Evolutionary conservation across 768 basidiomycete genomes (phyloP), one percentile per base, ranked within the genome.

Genomic region (Leucosporidium scottii): DNA sequence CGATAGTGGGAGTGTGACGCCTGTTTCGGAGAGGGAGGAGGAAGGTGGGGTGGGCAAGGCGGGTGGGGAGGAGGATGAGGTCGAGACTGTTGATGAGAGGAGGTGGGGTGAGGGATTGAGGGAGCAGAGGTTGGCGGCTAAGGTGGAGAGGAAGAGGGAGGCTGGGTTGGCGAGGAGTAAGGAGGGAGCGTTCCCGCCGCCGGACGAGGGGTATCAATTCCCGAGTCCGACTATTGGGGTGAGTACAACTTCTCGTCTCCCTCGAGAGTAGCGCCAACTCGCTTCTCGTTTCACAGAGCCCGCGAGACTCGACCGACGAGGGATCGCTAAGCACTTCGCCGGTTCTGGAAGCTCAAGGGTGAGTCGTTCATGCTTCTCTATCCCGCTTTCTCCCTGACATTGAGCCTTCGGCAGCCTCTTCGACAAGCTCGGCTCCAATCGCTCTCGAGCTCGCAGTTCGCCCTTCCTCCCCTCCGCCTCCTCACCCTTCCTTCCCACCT

Each of bases 131-230:
- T 13, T 39, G 50, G 44, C 20, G 30, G 58, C 34, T 13, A 51
- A 62, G 44, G 57, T 60, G 1, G 55, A 57, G 57, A 49, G 25
- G 34, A 57, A 48, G 28, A 1, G 27, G 8, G 28, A 56, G 53
- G 50, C 28, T n/a, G 67, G 51, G 9, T 25, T 39, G 25, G 34
- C 57, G 21, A 28, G 49, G 25, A 47, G 36, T 17, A 62, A 55
- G 61, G 58, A 47, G 15, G 58, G 61, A 8, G 61, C 62, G 17
- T 69, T 70, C 55, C 68, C 71, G 25, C 57, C 64, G 4, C 68
- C 74, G 3, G 30, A 60, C n/a, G 47, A 30, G 10, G 70, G 54
- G 9, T 71, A 72, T 39, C 61, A 66, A 58, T 72, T 72, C 51
- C 70, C 70, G 18, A 27, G 51, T 7, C 67, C 67, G 25, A 10